Conservation (phyloP, 768 basidiomycete genomes). For the Leccinum obscurum region DNA sequence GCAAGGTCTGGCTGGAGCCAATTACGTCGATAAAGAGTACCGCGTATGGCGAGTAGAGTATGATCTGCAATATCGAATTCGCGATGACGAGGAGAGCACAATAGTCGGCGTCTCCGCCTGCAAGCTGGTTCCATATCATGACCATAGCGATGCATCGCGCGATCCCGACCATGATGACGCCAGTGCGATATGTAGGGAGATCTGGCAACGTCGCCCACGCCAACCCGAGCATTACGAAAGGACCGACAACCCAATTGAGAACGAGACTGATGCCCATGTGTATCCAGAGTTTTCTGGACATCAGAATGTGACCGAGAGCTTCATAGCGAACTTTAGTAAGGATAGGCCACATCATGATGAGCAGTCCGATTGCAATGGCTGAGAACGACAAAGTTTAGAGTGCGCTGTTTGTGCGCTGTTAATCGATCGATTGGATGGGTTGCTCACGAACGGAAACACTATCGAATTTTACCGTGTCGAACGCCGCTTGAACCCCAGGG, state of each 20-base stretch:
- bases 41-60: conserved; percentile 66
- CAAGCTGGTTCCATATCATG: conserved; percentile 80
- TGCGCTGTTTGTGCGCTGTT: not conserved
- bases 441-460: conserved; percentile 77
- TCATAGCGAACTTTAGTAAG: conserved; percentile 80
- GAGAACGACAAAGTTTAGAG: not conserved
- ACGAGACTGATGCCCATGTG: conserved; percentile 68
- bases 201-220: conserved; percentile 88
- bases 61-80: conserved; percentile 78
- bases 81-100: conserved; percentile 80
- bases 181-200: conserved; percentile 68
- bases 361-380: conserved; percentile 81
- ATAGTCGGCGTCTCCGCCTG: conserved; percentile 65
- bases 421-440: not conserved
- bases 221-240: conserved; percentile 82
- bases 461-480: conserved; percentile 61
- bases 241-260: conserved; percentile 81
- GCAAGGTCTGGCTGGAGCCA: conserved; percentile 42
- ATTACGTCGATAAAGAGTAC: conserved; percentile 75
- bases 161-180: conserved; percentile 77
- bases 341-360: conserved; percentile 89
- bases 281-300: conserved; percentile 53
- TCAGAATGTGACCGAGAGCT: conserved; percentile 56
- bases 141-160: conserved; percentile 55
- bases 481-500: conserved; percentile 56